Percentiles rank a stretch among this genome's conserved stretches.
phyloP scores from a whole-genome alignment of 352 stramenopile genomes.

The Phytophthora uliginosa region DNA sequence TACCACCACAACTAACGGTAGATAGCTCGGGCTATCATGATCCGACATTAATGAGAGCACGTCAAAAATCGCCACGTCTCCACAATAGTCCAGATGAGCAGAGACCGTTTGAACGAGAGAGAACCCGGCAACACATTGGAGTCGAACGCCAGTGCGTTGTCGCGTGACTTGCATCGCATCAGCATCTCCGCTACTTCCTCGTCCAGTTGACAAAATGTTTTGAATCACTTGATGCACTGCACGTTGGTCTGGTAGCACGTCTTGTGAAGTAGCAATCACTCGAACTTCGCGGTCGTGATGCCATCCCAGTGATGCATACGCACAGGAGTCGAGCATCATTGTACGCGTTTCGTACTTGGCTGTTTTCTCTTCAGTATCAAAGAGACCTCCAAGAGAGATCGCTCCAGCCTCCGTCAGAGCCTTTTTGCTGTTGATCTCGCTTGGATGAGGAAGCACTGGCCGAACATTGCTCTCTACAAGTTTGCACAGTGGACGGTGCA shows the following conservation, averaged over 20 bases:
- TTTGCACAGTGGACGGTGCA: slow-evolving; percentile 41
- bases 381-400: slow-evolving; percentile 26
- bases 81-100: slow-evolving; percentile 13
- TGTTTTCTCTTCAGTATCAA: slow-evolving; percentile 10
- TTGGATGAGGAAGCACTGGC: slow-evolving; percentile 30
- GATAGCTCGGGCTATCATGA: not conserved
- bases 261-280: slow-evolving; percentile 12
- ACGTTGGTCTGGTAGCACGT: slow-evolving; percentile 14
- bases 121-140: slow-evolving; percentile 12
- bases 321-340: slow-evolving; percentile 11
- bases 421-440: slow-evolving; percentile 21
- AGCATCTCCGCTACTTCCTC: not conserved
- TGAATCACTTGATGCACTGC: slow-evolving; percentile 10
- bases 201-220: slow-evolving; percentile 12
- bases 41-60: slow-evolving; percentile 12
- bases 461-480: slow-evolving; percentile 25
- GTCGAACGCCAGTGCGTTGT: slow-evolving; percentile 23
- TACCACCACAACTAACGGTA: slow-evolving; percentile 24
- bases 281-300: slow-evolving; percentile 17
- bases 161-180: not conserved
- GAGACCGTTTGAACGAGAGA: slow-evolving; percentile 21
- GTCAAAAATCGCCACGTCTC: slow-evolving; percentile 21
- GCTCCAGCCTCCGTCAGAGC: slow-evolving; percentile 11
- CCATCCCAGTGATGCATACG: slow-evolving; percentile 7
- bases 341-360: slow-evolving; percentile 3